These are phyloP conservation scores for Beauveria sp. DNA, from an alignment of 2,329 filamentous ascomycete species.

Conservation along the genomic window DNA sequence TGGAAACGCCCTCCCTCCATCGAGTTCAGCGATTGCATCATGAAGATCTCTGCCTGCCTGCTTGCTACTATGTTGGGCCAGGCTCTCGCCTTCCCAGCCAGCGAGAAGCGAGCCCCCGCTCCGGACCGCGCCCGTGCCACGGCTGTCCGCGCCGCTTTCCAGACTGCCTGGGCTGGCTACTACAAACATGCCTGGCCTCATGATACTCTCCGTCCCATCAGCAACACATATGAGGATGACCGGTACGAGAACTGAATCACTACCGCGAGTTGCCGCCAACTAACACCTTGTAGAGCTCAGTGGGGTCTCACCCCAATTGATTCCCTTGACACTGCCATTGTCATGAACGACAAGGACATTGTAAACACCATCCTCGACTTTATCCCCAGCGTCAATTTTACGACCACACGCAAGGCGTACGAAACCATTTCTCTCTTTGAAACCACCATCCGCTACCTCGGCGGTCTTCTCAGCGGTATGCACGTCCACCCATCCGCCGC, in stretches of 20 bases:
- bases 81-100: conserved; percentile 2
- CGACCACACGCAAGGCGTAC: conserved; percentile 36
- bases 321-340: conserved; percentile 67
- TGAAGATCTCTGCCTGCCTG: neutral
- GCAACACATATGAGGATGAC: conserved; percentile 59
- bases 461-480: conserved; percentile 65
- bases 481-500: neutral
- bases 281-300: conserved; percentile 51
- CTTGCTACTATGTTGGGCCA: neutral
- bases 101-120: conserved; percentile 1
- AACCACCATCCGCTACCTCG: conserved; percentile 83
- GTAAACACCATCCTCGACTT: conserved; percentile 65
- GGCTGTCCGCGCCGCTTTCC: conserved; percentile 44
- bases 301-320: conserved; percentile 84
- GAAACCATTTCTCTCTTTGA: conserved; percentile 71
- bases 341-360: conserved; percentile 64
- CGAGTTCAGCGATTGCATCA: neutral
- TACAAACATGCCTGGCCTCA: conserved; percentile 67
- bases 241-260: conserved; percentile 40
- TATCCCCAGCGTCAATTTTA: conserved; percentile 65
- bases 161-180: conserved; percentile 66
- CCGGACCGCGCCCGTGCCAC: conserved; percentile 7
- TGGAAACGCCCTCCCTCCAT: neutral
- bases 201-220: conserved; percentile 65
- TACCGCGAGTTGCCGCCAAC: neutral